These are phyloP conservation scores for Amphichorda felina DNA, from an alignment of 2,329 filamentous ascomycete species.

Conservation along the genomic window DNA sequence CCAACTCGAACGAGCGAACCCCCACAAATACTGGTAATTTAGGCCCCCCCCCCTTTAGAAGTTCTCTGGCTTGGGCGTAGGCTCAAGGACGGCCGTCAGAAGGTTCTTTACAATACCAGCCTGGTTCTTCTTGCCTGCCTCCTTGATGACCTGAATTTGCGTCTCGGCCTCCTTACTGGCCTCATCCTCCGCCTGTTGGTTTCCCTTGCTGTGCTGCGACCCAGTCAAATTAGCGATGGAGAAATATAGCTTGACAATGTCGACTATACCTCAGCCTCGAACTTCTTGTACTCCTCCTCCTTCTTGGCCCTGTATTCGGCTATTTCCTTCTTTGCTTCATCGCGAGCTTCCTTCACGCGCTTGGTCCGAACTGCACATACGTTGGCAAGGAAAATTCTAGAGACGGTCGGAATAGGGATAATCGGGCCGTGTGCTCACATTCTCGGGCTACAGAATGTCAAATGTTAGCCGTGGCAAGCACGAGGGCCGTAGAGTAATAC, in stretches of 20 bases:
- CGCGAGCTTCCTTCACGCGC: conserved; percentile 89
- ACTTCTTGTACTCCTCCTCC: conserved; percentile 90
- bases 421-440: conserved; percentile 45
- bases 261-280: conserved; percentile 57
- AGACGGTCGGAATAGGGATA: background rate
- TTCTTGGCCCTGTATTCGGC: conserved; percentile 82
- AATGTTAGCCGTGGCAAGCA: conserved; percentile 16
- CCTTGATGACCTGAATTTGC: conserved; percentile 73
- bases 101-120: conserved; percentile 72
- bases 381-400: background rate
- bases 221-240: background rate
- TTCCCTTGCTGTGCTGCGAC: conserved; percentile 76
- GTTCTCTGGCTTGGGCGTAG: conserved; percentile 44
- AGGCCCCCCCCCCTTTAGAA: conserved; percentile 4
- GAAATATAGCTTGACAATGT: background rate
- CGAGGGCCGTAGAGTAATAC: conserved; percentile 32
- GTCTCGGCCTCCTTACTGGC: conserved; percentile 71
- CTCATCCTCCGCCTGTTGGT: conserved; percentile 64
- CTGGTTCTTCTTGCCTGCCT: conserved; percentile 68
- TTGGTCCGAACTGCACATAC: conserved; percentile 58
- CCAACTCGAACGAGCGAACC: background rate
- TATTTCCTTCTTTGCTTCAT: conserved; percentile 96
- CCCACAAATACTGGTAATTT: background rate
- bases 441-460: conserved; percentile 55
- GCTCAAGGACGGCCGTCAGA: conserved; percentile 72